Percentiles rank a stretch among this genome's conserved stretches.
These are phyloP conservation scores for Decorospora gaudefroyi DNA, from an alignment of 2,329 filamentous ascomycete genomes.

Conservation along the genomic window DNA sequence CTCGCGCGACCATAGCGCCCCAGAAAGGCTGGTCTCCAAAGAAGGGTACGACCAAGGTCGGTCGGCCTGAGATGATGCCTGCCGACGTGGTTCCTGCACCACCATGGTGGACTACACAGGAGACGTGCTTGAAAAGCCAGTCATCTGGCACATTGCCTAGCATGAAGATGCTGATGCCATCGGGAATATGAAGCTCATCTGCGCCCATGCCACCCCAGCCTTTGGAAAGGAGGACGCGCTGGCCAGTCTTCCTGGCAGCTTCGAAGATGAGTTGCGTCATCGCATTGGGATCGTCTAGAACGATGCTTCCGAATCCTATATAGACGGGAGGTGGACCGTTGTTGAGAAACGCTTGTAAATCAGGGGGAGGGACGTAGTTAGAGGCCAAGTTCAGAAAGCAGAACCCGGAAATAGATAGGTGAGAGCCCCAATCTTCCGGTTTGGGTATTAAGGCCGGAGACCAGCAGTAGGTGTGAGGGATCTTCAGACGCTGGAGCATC, in stretches of 20 bases:
- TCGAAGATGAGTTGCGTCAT: conserved; percentile 54
- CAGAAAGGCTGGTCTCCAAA: conserved; percentile 65
- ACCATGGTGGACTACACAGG: conserved; percentile 80
- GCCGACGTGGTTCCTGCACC: conserved; percentile 84
- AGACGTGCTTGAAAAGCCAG: conserved; percentile 80
- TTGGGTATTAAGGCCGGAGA: conserved; percentile 44
- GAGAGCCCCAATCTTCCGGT: conserved; percentile 19
- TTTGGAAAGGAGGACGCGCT: conserved; percentile 59
- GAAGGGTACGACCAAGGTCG: conserved; percentile 80
- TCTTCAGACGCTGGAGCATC: conserved; percentile 44
- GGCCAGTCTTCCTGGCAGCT: conserved; percentile 45
- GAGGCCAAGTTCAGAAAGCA: conserved; percentile 49
- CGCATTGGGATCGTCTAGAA: conserved; percentile 55
- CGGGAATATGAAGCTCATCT: not conserved
- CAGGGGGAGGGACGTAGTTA: conserved; percentile 47
- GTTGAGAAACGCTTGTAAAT: conserved; percentile 52
- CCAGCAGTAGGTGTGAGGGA: conserved; percentile 55
- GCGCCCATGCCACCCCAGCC: conserved; percentile 35
- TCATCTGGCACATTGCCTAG: conserved; percentile 77
- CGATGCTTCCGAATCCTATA: conserved; percentile 63
- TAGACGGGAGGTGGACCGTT: conserved; percentile 59
- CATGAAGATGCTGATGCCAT: conserved; percentile 56
- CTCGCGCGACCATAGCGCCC: conserved; percentile 55
- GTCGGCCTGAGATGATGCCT: conserved; percentile 74
- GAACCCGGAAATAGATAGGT: conserved; percentile 51